These are phyloP conservation scores for Alternaria sp. DNA, from an alignment of 2,329 filamentous ascomycete species.

Conservation along the genomic window DNA sequence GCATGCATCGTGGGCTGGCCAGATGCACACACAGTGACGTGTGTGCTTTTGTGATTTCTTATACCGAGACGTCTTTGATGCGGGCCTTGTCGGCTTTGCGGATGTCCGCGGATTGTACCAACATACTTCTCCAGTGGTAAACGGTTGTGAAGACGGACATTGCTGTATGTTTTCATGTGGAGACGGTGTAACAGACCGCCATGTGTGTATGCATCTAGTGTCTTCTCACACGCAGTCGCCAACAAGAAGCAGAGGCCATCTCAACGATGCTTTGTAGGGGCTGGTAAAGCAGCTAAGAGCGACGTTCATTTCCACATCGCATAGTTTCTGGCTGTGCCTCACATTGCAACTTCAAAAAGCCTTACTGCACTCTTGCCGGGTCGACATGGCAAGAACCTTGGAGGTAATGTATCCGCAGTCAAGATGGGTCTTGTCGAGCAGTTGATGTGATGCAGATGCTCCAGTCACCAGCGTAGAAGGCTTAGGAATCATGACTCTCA, in stretches of 20 bases:
- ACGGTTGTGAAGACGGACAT: not conserved
- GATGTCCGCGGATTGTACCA: not conserved
- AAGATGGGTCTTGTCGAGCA: not conserved
- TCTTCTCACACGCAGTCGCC: not conserved
- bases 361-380: not conserved
- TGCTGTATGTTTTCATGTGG: not conserved
- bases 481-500: not conserved
- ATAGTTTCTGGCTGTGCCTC: not conserved
- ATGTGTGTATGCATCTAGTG: not conserved
- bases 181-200: not conserved
- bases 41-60: not conserved
- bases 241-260: not conserved
- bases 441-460: not conserved
- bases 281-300: not conserved
- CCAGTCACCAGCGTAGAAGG: not conserved
- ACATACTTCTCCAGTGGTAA: not conserved
- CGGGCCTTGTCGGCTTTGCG: not conserved
- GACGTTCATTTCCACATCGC: not conserved
- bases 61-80: not conserved
- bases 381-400: not conserved
- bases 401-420: not conserved
- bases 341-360: not conserved
- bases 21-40: constrained; percentile 5
- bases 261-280: not conserved
- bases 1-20: not conserved